Evolutionary conservation across 169 alveolate species (phyloP), one percentile per base, ranked within the genome.

Genomic region (Cryptosporidium bovis): DNA sequence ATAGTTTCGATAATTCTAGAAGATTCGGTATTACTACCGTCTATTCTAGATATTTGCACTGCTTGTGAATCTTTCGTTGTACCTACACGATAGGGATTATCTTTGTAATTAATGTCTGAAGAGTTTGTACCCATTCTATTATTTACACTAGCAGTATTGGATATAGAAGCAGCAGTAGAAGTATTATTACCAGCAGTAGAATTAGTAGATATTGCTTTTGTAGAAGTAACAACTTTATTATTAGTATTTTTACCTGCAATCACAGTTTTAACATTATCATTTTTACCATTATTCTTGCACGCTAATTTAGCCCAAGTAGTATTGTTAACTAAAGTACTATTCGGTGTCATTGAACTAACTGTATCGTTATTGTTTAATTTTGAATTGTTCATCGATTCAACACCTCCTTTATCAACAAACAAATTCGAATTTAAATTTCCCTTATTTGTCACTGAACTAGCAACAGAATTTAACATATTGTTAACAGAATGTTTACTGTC

Each of bases 301-400:
- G 87, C 87, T 16, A 77, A 16, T 2, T 77, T 56, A 13, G 87
- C 87, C 87, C 87, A 77, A 33, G 77, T 77, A 8, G 87, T 77
- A 16, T 34, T 60, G 18, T 6, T 40, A 71, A 33, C 64, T 6
- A 58, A 36, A 36, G 84, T 67, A 33, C 20, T 77, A 46, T 44
- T 60, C 51, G 71, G 46, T 18, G 51, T 60, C 15, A 31, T 44
- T 40, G 68, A 18, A 5, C 13, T 62, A 33, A 27, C 6, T 16
- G 27, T 18, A 18, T n/a, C 51, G 10, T 40, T 40, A 40, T 40
- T 40, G 10, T 40, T 8, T 8, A 40, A 40, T 8, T 8, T 40
- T 18, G 68, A 8, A 62, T 62, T 62, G 20, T 16, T 33, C 13
- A n/a, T 8, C 15, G 68, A 62, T 6, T 31, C 8, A 62, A 6